phyloP scores from a whole-genome alignment of 2,329 filamentous ascomycete species.

The Alternaria metachromatica region DNA sequence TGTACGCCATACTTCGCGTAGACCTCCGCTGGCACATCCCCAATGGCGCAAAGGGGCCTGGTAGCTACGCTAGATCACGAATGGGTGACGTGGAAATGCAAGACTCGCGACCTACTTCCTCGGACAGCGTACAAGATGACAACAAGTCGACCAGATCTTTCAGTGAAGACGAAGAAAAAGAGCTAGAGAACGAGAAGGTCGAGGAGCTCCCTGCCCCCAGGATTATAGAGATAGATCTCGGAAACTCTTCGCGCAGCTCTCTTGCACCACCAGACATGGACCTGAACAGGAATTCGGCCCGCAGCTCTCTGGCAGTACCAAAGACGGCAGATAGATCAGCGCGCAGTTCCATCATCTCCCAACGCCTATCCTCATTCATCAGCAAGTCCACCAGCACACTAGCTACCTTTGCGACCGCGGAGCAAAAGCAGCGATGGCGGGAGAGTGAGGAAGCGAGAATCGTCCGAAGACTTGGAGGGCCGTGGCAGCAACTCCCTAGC shows the following conservation, averaged over 20 bases:
- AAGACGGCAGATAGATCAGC: conserved; percentile 4
- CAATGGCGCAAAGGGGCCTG: conserved; percentile 66
- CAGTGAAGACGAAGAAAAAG: conserved; percentile 3
- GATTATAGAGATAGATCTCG: conserved; percentile 11
- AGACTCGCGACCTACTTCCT: conserved; percentile 20
- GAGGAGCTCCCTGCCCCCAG: neutral
- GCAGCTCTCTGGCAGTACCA: conserved; percentile 1
- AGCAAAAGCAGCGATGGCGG: conserved; percentile 26
- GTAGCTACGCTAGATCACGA: conserved; percentile 25
- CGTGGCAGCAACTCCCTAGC: conserved; percentile 20
- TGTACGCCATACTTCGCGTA: conserved; percentile 72
- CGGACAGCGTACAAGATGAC: conserved; percentile 1
- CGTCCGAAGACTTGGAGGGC: conserved; percentile 27
- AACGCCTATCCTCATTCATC: conserved; percentile 11
- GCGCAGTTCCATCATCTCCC: conserved; percentile 9
- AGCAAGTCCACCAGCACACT: conserved; percentile 3
- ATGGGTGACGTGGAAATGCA: conserved; percentile 27
- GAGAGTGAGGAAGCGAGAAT: conserved; percentile 29
- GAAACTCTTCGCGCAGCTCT: neutral
- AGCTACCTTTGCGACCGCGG: conserved; percentile 2
- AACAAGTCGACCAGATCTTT: neutral
- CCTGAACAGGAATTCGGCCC: conserved; percentile 2
- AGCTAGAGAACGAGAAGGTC: conserved; percentile 3
- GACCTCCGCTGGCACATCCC: conserved; percentile 79
- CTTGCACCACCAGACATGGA: neutral